Evolutionary conservation across 164 flowering plant genomes (phyloP).

Genomic region (Dillenia turbinata): DNA sequence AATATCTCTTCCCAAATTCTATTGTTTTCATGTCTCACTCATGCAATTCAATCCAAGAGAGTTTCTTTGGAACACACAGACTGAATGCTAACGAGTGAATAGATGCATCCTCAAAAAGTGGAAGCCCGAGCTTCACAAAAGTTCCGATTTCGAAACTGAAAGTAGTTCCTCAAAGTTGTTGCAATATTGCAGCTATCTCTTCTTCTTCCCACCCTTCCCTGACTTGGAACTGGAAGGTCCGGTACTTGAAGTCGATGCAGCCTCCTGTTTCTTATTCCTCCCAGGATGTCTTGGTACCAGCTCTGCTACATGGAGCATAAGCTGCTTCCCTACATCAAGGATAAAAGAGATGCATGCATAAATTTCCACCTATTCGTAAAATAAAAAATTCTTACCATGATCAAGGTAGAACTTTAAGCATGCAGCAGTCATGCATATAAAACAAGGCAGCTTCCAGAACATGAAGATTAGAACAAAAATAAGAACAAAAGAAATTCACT

Average conservation of each 20-base stretch:
- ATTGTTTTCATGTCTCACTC: too few relatives aligned
- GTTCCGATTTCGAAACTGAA: too few relatives aligned
- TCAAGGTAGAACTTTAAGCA: neutral
- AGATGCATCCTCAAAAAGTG: too few relatives aligned
- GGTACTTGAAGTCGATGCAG: slow-evolving; percentile 47
- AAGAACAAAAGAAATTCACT: neutral
- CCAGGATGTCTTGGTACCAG: slow-evolving; percentile 85
- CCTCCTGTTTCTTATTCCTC: slow-evolving; percentile 73
- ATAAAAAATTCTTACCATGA: neutral
- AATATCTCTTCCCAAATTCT: too few relatives aligned
- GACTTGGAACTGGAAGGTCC: slow-evolving; percentile 51
- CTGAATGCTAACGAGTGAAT: too few relatives aligned
- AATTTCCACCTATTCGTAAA: neutral
- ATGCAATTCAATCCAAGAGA: too few relatives aligned
- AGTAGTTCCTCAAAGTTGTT: neutral
- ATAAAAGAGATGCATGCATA: neutral
- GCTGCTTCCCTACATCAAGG: slow-evolving; percentile 64
- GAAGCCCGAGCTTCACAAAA: too few relatives aligned
- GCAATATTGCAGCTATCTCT: slow-evolving; percentile 29
- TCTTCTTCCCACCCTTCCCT: slow-evolving; percentile 71
- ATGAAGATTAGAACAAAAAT: neutral
- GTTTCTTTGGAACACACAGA: too few relatives aligned
- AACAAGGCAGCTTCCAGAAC: neutral
- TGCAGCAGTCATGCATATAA: neutral
- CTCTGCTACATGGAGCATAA: slow-evolving; percentile 82